Evolutionary conservation across 1,284 basidiomycete genomes (phyloP), one percentile per base, ranked within the genome.

Genomic region (Ustilago nuda): DNA sequence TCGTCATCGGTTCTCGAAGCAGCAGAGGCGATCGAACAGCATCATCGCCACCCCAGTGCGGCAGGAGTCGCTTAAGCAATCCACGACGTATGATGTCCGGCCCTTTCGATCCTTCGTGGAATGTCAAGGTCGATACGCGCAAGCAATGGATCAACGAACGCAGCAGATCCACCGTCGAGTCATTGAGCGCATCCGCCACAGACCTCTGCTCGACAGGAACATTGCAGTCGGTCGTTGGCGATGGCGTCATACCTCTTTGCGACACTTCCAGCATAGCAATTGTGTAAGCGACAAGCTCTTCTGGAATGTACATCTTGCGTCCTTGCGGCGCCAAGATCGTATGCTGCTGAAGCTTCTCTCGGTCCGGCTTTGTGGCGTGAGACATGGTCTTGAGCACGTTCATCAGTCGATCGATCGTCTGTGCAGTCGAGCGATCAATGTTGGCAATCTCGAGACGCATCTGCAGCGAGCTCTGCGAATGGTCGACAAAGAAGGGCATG

Each of bases 241-340:
- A 66, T 2, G 77, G 73, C 45, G 76, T 71, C 62, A 69, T 71
- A 23, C 84, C 84, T 19, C 84, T 63, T 52, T 84, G 83, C 9
- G 76, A 54, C 12, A 72, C 74, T 61, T 85, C 84, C n/a, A 84
- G 55, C 72, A 83, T 79, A 39, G 78, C 76, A 23, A 85, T 72
- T 46, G 84, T 85, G 67, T 85, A 85, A n/a, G 73, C 82, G 5
- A 84, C 78, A 48, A 85, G 65, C 63, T 82, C 78, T 52, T 85
- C 81, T 1, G 84, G 84, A 41, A 85, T 69, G 66, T 85, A 85
- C 75, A 81, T 76, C 66, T 81, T 80, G 3, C 70, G 51, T 19
- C 76, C 68, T 64, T 70, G 74, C 8, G 80, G 82, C 12, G 83
- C 82, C 19, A 84, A 56, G 41, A 85, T 80, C 35, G 78, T 85